phyloP scores from a whole-genome alignment of 305 asterid genomes.

The Fraxinus floribunda region DNA sequence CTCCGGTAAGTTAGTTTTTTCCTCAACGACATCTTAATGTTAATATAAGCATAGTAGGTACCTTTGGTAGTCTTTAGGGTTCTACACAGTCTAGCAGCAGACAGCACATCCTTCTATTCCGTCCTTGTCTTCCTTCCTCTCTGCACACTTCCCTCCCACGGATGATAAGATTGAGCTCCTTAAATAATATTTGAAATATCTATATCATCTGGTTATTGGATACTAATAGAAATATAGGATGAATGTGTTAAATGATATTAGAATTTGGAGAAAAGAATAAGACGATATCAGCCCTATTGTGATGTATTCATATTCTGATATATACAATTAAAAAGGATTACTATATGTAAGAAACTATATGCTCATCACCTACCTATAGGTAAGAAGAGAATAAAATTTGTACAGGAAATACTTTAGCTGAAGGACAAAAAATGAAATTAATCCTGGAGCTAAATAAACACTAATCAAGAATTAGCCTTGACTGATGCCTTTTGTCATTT shows the following conservation, averaged over 20 bases:
- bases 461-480: neutral
- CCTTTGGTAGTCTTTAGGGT: conserved; percentile 18
- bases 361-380: neutral
- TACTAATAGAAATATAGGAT: neutral
- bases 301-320: neutral
- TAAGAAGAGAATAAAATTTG: neutral
- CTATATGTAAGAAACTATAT: neutral
- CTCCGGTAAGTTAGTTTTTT: conserved; percentile 68
- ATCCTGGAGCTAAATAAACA: neutral
- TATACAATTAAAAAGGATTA: neutral
- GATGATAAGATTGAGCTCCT: conserved; percentile 21
- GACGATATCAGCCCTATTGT: neutral
- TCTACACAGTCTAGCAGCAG: conserved; percentile 17
- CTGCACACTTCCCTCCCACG: neutral
- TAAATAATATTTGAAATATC: neutral
- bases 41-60: conserved; percentile 19
- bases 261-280: neutral
- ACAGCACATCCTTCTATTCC: conserved; percentile 17
- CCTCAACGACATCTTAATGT: conserved; percentile 11
- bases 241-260: neutral
- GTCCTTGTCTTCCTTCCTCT: neutral
- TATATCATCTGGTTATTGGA: conserved; percentile 7
- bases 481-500: conserved; percentile 19
- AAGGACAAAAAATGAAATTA: neutral
- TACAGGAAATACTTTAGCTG: neutral